Conservation (phyloP, 2,329 filamentous ascomycete genomes). For the Beauveria pseudobassiana region DNA sequence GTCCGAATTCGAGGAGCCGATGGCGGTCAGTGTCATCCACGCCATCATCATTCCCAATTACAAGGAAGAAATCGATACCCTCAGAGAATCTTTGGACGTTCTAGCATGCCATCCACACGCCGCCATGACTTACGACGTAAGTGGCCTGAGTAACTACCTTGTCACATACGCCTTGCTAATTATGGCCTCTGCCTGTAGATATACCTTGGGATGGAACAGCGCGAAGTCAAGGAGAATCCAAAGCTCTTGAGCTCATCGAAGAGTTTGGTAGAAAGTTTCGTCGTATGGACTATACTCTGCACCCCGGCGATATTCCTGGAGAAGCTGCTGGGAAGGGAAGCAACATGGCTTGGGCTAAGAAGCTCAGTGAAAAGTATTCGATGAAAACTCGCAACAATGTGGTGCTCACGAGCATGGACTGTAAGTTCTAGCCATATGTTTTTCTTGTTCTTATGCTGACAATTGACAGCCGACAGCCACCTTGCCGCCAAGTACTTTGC, state of each 20-base stretch:
- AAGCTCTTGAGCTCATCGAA: conserved; percentile 54
- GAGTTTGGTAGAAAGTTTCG: conserved; percentile 59
- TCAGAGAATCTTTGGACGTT: conserved; percentile 62
- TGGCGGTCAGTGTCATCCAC: conserved; percentile 46
- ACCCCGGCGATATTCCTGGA: conserved; percentile 56
- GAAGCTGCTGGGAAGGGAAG: conserved; percentile 69
- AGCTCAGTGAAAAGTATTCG: conserved; percentile 55
- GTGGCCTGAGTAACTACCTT: conserved; percentile 24
- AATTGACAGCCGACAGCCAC: conserved; percentile 57
- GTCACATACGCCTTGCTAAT: not conserved
- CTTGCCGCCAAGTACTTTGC: conserved; percentile 61
- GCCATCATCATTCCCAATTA: conserved; percentile 68
- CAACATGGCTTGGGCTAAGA: conserved; percentile 63
- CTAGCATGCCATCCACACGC: conserved; percentile 60
- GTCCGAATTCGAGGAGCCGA: conserved; percentile 34
- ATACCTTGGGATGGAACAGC: conserved; percentile 65
- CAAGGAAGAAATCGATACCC: conserved; percentile 62
- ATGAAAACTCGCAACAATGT: conserved; percentile 49
- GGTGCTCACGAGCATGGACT: conserved; percentile 65
- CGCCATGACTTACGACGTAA: conserved; percentile 58
- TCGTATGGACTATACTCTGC: conserved; percentile 59
- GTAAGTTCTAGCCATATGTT: conserved; percentile 35
- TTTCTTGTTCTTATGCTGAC: not conserved
- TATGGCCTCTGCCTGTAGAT: conserved; percentile 37
- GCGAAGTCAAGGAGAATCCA: conserved; percentile 53